Evolutionary conservation across 306 rosid species (phyloP).

Genomic region (Acmispon strigosus): DNA sequence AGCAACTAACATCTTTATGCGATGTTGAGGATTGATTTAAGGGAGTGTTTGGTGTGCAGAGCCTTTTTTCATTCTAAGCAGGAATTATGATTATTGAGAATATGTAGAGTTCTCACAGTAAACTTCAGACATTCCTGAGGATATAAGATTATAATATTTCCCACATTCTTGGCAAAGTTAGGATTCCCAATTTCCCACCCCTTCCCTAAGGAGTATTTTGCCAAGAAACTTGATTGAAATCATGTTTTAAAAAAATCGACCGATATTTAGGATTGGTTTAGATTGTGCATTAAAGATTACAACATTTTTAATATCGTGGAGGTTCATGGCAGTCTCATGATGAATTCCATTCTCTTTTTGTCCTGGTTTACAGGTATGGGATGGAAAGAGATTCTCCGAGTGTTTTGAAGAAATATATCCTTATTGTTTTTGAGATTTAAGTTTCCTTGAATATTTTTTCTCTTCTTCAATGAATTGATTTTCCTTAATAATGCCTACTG

Average conservation of each 20-base stretch:
- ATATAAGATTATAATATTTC: too few relatives aligned
- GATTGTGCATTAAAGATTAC: background rate
- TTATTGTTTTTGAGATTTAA: slow-evolving; percentile 16
- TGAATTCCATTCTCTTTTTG: background rate
- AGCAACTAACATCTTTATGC: background rate
- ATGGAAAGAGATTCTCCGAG: slow-evolving; percentile 50
- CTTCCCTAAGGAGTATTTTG: too few relatives aligned
- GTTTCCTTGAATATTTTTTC: background rate
- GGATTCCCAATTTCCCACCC: too few relatives aligned
- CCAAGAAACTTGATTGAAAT: too few relatives aligned
- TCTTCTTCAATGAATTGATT: slow-evolving; percentile 10
- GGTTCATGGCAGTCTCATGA: background rate
- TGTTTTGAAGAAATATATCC: slow-evolving; percentile 87
- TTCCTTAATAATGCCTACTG: slow-evolving; percentile 57
- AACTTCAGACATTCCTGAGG: too few relatives aligned
- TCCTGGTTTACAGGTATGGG: slow-evolving; percentile 69
- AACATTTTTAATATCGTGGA: background rate
- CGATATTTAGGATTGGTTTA: too few relatives aligned
- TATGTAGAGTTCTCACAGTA: too few relatives aligned
- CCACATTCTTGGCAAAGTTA: too few relatives aligned
- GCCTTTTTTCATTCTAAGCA: too few relatives aligned
- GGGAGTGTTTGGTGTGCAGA: background rate
- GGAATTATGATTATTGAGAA: too few relatives aligned
- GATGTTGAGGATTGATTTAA: background rate
- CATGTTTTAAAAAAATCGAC: too few relatives aligned